Percentiles rank a stretch among this genome's conserved stretches.
phyloP scores from a whole-genome alignment of 768 basidiomycete species.

The Trametes sanguinea region DNA sequence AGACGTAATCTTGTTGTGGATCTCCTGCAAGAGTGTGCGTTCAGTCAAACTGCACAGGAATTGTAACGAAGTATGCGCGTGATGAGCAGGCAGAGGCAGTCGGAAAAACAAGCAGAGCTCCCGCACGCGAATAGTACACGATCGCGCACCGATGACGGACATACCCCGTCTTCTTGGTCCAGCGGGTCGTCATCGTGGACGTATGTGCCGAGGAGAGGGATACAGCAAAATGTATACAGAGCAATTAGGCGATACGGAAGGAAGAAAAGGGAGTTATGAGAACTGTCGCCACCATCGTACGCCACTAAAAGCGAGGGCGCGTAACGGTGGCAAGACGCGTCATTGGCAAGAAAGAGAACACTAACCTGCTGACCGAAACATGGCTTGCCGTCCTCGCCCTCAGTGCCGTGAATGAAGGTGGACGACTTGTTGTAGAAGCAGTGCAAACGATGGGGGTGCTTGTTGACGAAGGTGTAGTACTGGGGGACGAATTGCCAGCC shows the following conservation, averaged over 20 bases:
- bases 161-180: too few relatives aligned
- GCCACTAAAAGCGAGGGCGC: background rate
- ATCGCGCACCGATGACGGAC: too few relatives aligned
- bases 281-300: too few relatives aligned
- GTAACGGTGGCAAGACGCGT: constrained; percentile 16
- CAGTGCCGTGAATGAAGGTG: constrained; percentile 95
- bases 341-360: constrained; percentile 22
- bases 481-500: constrained; percentile 99
- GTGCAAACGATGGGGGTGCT: constrained; percentile 93
- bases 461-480: constrained; percentile 99
- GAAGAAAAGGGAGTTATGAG: too few relatives aligned
- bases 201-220: too few relatives aligned
- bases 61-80: too few relatives aligned
- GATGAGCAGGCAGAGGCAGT: too few relatives aligned
- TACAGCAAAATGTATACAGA: too few relatives aligned
- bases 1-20: constrained; percentile 92
- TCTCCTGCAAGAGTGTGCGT: constrained; percentile 62
- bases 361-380: constrained; percentile 92
- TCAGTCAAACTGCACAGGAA: background rate
- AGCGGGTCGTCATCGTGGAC: too few relatives aligned
- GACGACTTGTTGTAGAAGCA: constrained; percentile 99
- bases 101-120: too few relatives aligned
- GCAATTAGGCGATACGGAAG: background rate
- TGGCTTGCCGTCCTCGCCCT: constrained; percentile 90
- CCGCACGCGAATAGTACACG: too few relatives aligned